phyloP scores from a whole-genome alignment of 2,329 filamentous ascomycete genomes.

The Paecilomyces dactylethromorphus region DNA sequence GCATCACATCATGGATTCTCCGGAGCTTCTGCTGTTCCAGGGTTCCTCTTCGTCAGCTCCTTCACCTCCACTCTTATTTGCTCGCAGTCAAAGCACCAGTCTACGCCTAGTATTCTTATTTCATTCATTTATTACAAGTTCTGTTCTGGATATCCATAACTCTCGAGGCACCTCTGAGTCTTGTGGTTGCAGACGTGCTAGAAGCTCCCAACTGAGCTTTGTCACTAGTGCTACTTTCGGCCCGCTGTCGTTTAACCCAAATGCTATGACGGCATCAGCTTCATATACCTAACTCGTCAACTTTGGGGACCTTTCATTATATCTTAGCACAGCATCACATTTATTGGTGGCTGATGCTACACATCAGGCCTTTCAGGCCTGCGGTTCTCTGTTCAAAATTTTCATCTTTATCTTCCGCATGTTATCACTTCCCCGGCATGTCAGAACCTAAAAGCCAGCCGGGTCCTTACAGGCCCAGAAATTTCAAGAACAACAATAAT shows the following conservation, averaged over 20 bases:
- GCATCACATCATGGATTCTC: not conserved
- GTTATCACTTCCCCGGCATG: not conserved
- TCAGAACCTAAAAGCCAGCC: not conserved
- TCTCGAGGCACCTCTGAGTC: not conserved
- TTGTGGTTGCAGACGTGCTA: not conserved
- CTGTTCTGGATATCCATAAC: not conserved
- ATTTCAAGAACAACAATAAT: constrained; percentile 3
- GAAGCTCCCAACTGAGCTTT: not conserved
- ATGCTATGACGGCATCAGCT: not conserved
- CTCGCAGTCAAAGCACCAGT: not conserved
- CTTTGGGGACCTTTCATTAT: not conserved
- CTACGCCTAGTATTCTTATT: not conserved
- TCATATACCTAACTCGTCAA: not conserved
- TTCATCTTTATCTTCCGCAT: not conserved
- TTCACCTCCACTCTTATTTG: not conserved
- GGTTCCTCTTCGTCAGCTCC: not conserved
- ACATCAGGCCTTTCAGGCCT: constrained; percentile 1
- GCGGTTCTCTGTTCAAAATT: not conserved
- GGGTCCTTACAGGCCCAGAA: not conserved
- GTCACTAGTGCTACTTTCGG: not conserved
- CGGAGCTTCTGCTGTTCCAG: constrained; percentile 4
- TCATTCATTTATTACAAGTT: not conserved
- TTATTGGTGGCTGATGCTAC: constrained; percentile 1
- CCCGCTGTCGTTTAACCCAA: not conserved
- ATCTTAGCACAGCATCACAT: not conserved